Conservation (phyloP, 179 eudicot genomes). For the Camellia oleifera region DNA sequence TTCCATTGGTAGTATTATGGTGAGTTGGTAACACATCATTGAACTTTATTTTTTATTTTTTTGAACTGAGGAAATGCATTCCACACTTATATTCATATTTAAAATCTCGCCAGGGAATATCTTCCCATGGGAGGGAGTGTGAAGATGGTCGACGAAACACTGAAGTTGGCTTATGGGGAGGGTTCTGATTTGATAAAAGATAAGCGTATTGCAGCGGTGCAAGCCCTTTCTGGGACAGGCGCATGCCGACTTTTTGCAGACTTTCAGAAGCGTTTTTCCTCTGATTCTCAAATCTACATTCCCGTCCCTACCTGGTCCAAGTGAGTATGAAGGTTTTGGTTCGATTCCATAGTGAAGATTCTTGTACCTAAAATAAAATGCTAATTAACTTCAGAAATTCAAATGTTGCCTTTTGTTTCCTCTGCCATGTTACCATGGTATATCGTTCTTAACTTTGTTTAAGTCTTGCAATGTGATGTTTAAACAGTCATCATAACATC, state of each 20-base stretch:
- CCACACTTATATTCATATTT: not conserved
- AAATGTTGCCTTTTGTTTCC: not conserved
- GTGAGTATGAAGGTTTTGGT: slow-evolving; percentile 43
- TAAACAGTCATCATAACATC: slow-evolving; percentile 90
- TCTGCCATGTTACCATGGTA: not conserved
- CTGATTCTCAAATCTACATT: slow-evolving; percentile 88
- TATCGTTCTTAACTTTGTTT: not conserved
- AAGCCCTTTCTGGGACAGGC: slow-evolving; percentile 98
- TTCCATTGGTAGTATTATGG: not conserved
- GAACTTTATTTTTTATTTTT: not conserved
- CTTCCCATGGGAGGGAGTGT: slow-evolving; percentile 98
- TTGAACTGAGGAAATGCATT: not conserved
- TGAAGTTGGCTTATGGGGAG: slow-evolving; percentile 95
- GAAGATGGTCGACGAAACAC: slow-evolving; percentile 84
- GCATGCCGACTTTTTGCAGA: slow-evolving; percentile 98
- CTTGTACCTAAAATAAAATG: not conserved
- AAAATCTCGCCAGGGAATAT: slow-evolving; percentile 69
- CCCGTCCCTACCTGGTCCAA: slow-evolving; percentile 98
- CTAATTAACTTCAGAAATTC: not conserved
- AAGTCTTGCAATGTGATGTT: slow-evolving; percentile 11
- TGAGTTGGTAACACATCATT: not conserved
- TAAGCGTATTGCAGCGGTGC: slow-evolving; percentile 90
- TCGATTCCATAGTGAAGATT: not conserved
- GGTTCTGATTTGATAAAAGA: slow-evolving; percentile 81
- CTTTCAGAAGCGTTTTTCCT: slow-evolving; percentile 87